phyloP scores from a whole-genome alignment of 129 eudicot genomes.

The Chrysanthemum lavandulifolium region DNA sequence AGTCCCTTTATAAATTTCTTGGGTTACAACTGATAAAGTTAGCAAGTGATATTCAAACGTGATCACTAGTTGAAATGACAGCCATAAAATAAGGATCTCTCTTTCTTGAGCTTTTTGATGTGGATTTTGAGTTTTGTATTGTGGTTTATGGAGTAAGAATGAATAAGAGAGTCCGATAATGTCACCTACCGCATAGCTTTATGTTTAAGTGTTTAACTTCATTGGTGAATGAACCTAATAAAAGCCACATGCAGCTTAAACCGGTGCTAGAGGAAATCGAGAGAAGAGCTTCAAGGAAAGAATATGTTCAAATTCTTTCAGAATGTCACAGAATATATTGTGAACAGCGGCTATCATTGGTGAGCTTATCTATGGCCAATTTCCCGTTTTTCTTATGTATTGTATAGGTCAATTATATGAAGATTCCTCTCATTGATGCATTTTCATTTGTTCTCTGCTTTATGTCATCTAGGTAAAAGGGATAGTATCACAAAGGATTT shows the following conservation, averaged over 20 bases:
- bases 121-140: background rate
- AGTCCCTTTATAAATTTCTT: background rate
- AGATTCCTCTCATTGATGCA: slow-evolving; percentile 6
- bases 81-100: background rate
- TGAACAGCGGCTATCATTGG: slow-evolving; percentile 92
- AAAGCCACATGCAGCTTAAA: slow-evolving; percentile 67
- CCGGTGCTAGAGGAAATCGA: slow-evolving; percentile 93
- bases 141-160: background rate
- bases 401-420: slow-evolving; percentile 1
- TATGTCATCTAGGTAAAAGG: slow-evolving; percentile 60
- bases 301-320: slow-evolving; percentile 82
- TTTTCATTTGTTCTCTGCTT: slow-evolving; percentile 19
- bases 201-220: slow-evolving; percentile 12
- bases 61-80: background rate
- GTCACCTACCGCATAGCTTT: slow-evolving; percentile 1
- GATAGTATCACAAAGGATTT: slow-evolving; percentile 83
- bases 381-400: background rate
- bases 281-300: slow-evolving; percentile 86
- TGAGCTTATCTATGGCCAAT: slow-evolving; percentile 34
- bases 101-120: background rate
- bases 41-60: background rate
- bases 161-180: background rate
- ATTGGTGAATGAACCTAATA: slow-evolving; percentile 15
- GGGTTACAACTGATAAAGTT: background rate
- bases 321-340: slow-evolving; percentile 96